A percentile compares a stretch with the other conserved stretches of the same genome.
These are phyloP conservation scores for Scedosporium boydii DNA, from an alignment of 2,329 filamentous ascomycete genomes.

Conservation along the genomic window DNA sequence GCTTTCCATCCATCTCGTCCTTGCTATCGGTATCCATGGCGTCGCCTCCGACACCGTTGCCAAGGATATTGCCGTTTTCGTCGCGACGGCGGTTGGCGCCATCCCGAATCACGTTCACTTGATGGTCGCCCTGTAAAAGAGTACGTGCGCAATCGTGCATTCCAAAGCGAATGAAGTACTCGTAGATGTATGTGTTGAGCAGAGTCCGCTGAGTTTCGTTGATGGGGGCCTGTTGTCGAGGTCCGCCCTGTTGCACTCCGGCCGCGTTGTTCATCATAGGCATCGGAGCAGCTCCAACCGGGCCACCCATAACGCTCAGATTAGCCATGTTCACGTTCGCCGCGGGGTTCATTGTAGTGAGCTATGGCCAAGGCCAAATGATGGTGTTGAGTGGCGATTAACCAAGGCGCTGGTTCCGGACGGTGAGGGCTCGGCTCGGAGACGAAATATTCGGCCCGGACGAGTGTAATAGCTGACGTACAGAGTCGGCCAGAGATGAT, in stretches of 20 bases:
- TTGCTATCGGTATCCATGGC: conserved; percentile 77
- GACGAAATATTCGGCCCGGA: no score
- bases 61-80: conserved; percentile 51
- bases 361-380: no score
- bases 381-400: no score
- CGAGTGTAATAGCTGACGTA: no score
- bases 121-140: conserved; percentile 57
- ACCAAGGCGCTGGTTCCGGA: no score
- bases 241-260: conserved; percentile 21
- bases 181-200: conserved; percentile 83
- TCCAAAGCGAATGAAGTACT: conserved; percentile 78
- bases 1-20: conserved; percentile 63
- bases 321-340: conserved; percentile 52
- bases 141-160: conserved; percentile 78
- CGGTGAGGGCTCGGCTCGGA: no score
- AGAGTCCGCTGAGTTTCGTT: conserved; percentile 42
- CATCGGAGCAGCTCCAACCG: conserved; percentile 43
- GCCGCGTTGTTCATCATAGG: conserved; percentile 55
- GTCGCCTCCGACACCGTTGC: conserved; percentile 63
- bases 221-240: conserved; percentile 10
- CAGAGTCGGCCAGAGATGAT: no score
- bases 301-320: conserved; percentile 61
- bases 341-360: conserved; percentile 39
- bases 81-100: conserved; percentile 59
- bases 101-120: conserved; percentile 57